Evolutionary conservation across 2,329 filamentous ascomycete genomes (phyloP).

Genomic region (Decorospora gaudefroyi): DNA sequence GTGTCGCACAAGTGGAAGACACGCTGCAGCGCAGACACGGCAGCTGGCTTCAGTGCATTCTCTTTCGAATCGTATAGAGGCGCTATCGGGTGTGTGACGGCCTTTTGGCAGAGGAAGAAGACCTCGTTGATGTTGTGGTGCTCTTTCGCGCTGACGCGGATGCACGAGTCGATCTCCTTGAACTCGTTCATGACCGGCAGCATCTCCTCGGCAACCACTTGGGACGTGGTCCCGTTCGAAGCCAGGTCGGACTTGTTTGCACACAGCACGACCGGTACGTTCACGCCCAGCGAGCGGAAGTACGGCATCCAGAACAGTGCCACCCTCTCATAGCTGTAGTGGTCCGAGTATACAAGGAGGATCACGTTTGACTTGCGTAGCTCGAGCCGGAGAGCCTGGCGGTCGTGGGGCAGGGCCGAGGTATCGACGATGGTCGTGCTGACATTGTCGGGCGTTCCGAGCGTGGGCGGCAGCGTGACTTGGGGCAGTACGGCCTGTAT

Average conservation of each 20-base stretch:
- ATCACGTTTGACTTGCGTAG: slow-evolving; percentile 98
- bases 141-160: slow-evolving; percentile 87
- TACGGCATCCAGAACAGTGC: slow-evolving; percentile 99
- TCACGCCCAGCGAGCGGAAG: slow-evolving; percentile 96
- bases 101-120: slow-evolving; percentile 98
- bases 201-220: slow-evolving; percentile 96
- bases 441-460: slow-evolving; percentile 93
- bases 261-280: slow-evolving; percentile 94
- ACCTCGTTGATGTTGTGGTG: slow-evolving; percentile 92
- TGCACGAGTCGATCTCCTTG: slow-evolving; percentile 97
- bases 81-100: slow-evolving; percentile 94
- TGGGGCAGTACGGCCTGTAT: slow-evolving; percentile 93
- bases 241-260: slow-evolving; percentile 96
- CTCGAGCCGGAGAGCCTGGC: slow-evolving; percentile 86
- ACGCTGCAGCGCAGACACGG: slow-evolving; percentile 80
- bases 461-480: slow-evolving; percentile 90
- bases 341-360: slow-evolving; percentile 93
- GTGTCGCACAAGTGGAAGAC: slow-evolving; percentile 97
- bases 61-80: slow-evolving; percentile 98
- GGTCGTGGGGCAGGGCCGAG: slow-evolving; percentile 90
- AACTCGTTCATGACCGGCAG: slow-evolving; percentile 97
- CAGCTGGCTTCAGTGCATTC: slow-evolving; percentile 79
- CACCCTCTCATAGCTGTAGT: slow-evolving; percentile 98
- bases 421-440: slow-evolving; percentile 98
- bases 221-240: slow-evolving; percentile 72